Conservation (phyloP, 495 filamentous ascomycete genomes). For the Penicillium parvum region DNA sequence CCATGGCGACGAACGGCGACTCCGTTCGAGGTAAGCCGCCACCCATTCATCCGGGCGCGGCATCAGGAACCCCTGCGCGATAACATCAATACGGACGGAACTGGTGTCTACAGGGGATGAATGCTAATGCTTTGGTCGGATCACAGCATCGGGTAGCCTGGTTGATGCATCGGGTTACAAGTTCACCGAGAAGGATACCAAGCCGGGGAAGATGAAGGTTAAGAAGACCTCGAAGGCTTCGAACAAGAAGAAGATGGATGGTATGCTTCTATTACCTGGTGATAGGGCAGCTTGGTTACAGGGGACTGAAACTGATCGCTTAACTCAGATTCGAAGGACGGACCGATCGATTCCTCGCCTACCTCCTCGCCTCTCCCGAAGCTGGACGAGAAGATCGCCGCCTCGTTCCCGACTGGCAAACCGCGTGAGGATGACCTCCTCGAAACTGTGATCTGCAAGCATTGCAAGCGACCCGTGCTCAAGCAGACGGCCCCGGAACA, state of each 20-base stretch:
- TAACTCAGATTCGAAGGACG: conserved; percentile 30
- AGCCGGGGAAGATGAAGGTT: conserved; percentile 59
- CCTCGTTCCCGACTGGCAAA: conserved; percentile 68
- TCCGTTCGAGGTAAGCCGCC: conserved; percentile 31
- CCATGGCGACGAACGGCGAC: conserved; percentile 40
- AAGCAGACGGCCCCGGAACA: conserved; percentile 59
- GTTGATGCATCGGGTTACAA: conserved; percentile 48
- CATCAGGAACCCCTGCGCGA: conserved; percentile 3
- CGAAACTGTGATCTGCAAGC: conserved; percentile 70
- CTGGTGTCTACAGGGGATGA: not conserved
- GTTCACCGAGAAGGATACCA: conserved; percentile 59
- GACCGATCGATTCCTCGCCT: conserved; percentile 29
- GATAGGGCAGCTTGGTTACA: no score
- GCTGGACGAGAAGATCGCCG: conserved; percentile 61
- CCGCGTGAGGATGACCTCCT: conserved; percentile 63
- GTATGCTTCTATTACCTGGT: conserved; percentile 37
- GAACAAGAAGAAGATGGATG: conserved; percentile 43
- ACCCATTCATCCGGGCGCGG: conserved; percentile 4
- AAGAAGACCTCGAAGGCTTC: conserved; percentile 61
- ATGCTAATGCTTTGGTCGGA: conserved; percentile 16
- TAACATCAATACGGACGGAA: not conserved
- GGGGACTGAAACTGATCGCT: no score
- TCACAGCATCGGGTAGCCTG: conserved; percentile 36
- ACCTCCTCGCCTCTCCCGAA: conserved; percentile 62
- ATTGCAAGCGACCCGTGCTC: conserved; percentile 72